Percentiles rank a stretch among this genome's conserved stretches.
phyloP scores from a whole-genome alignment of 1,284 basidiomycete genomes.

The Singerocomus inundabilis region DNA sequence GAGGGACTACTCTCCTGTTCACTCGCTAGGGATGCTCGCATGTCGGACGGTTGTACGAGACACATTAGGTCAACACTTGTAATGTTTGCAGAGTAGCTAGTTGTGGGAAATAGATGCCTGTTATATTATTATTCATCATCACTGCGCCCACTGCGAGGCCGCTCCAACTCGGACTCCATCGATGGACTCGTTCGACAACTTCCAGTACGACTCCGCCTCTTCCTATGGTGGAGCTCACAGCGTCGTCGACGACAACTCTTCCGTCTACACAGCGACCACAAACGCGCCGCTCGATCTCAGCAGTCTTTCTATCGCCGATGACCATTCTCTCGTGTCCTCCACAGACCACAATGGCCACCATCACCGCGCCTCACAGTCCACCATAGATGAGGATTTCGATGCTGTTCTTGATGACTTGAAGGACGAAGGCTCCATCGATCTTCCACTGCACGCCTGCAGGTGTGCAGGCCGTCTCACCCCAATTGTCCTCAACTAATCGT shows the following conservation, averaged over 20 bases:
- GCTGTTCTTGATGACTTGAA: conserved; percentile 84
- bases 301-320: conserved; percentile 62
- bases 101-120: conserved; percentile 33
- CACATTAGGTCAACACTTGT: conserved; percentile 7
- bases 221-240: conserved; percentile 73
- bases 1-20: conserved; percentile 3
- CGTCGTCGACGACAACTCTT: conserved; percentile 81
- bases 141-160: background rate
- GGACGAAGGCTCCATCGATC: conserved; percentile 80
- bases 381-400: conserved; percentile 82
- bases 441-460: conserved; percentile 94
- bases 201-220: conserved; percentile 77
- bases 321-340: conserved; percentile 41
- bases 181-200: conserved; percentile 88
- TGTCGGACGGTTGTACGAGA: conserved; percentile 14
- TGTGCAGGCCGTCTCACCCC: conserved; percentile 39
- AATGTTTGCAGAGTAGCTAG: conserved; percentile 13
- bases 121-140: conserved; percentile 12
- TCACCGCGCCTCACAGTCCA: conserved; percentile 36
- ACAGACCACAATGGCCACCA: conserved; percentile 40
- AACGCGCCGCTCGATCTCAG: conserved; percentile 64
- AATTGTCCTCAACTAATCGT: conserved; percentile 3
- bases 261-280: conserved; percentile 77
- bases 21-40: conserved; percentile 13
- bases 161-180: conserved; percentile 25